Base-by-base conservation (phyloP, 2,329 filamentous ascomycete species). In the Alternaria longipes region DNA sequence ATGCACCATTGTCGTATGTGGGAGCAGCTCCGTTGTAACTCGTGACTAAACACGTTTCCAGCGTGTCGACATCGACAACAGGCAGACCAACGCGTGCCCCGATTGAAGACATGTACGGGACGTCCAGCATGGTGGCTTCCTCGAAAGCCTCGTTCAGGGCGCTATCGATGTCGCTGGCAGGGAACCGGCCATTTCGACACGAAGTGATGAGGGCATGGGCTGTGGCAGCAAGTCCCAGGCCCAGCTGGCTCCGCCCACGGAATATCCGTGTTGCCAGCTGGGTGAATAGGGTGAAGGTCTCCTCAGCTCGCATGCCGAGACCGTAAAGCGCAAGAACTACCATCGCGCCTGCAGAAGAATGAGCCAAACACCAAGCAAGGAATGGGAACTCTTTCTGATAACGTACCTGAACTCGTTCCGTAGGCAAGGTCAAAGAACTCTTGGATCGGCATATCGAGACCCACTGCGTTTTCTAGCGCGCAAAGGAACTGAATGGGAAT, bases 21-120 rank as follows among this genome's bases (percentile, higher is more conserved):
- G 30, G 47, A 51, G 47, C 32, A 36, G 47, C 47, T 16, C 47
- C 47, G 34, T 51, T 51, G 34, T 51, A 51, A 26, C 47, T 51
- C 30, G 47, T 51, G 18, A 51, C 47, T 38, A 51, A 16, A 40
- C 32, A 51, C 30, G 47, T 51, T 14, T 51, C 47, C 32, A 51
- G 20, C 22, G 47, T 51, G 32, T 51, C 26, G 24, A 32, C 32
- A 40, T 51, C 24, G 34, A 51, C 32, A 26, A 51, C 47, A 11
- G 47, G 47, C 16, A 51, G 34, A 51, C 47, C 47, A 8, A 40
- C 24, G 22, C 47, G 28, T 36, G 47, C 47, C 32, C 47, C 47
- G 47, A 51, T 51, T 11, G 32, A 51, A 40, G 47, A 51, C 32
- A 51, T 51, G 32, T 51, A 51, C 12, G n/a, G 16, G 24, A 22